phyloP scores from a whole-genome alignment of 1,139 yeast genomes.

The Hemisphaericaspora xylofermentans region DNA sequence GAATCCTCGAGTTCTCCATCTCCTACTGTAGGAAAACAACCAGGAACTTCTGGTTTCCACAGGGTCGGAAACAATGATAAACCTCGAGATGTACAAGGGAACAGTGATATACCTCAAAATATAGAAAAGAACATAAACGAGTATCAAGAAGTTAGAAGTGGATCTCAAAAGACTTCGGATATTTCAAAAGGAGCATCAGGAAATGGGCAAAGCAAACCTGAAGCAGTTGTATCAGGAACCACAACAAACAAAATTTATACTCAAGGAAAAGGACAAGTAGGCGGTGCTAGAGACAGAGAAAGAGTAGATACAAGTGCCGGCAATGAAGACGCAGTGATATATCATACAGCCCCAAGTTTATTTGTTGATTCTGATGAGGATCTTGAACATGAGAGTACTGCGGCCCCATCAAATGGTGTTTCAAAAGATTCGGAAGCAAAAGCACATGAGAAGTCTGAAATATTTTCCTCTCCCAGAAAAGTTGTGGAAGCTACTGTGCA shows the following conservation, averaged over 20 bases:
- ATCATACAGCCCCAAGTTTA: background rate
- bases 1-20: background rate
- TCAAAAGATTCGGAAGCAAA: background rate
- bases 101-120: too few species aligned
- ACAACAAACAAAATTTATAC: too few species aligned
- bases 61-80: too few species aligned
- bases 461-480: background rate
- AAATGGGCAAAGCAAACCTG: background rate
- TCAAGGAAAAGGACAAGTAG: background rate
- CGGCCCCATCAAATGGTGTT: background rate
- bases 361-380: background rate
- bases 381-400: background rate
- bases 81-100: too few species aligned
- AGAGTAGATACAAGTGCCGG: background rate
- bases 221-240: too few species aligned
- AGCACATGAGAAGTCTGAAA: background rate
- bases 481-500: background rate
- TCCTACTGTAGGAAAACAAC: background rate
- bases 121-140: too few species aligned
- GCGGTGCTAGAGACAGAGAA: background rate
- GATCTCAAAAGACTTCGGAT: background rate
- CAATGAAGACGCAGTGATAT: background rate
- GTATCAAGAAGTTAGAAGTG: too few species aligned
- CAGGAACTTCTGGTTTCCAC: background rate
- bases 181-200: background rate